Evolutionary conservation across 2,329 filamentous ascomycete genomes (phyloP).

Genomic region (Nannizziopsis barbatae): DNA sequence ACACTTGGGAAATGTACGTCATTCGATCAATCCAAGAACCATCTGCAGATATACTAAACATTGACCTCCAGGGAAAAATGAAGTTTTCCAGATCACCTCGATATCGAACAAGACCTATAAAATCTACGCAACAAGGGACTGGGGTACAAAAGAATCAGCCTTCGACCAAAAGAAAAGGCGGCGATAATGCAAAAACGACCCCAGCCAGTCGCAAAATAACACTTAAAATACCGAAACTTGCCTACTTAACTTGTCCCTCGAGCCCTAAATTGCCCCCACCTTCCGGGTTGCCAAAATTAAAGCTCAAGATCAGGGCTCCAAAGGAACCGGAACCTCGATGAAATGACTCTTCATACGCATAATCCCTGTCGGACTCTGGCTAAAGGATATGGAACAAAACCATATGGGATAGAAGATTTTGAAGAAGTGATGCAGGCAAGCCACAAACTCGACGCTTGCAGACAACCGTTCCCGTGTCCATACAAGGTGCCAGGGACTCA

Average conservation of each 20-base stretch:
- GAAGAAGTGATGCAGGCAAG: no score
- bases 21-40: neutral
- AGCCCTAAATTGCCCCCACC: constrained; percentile 23
- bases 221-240: constrained; percentile 33
- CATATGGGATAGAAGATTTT: no score
- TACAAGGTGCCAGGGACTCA: no score
- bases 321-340: neutral
- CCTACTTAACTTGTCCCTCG: constrained; percentile 20
- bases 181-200: constrained; percentile 22
- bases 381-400: no score
- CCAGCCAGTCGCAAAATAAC: constrained; percentile 31
- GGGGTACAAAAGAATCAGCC: constrained; percentile 3
- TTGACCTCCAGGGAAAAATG: constrained; percentile 29
- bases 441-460: no score
- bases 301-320: constrained; percentile 31
- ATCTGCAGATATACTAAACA: neutral
- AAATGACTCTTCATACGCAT: neutral
- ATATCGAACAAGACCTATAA: constrained; percentile 28
- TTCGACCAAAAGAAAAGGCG: constrained; percentile 29
- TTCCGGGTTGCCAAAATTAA: constrained; percentile 25
- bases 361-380: no score
- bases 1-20: constrained; percentile 41
- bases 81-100: constrained; percentile 33
- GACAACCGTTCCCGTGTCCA: no score
- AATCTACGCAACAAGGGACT: constrained; percentile 7